Evolutionary conservation across 2,329 filamentous ascomycete species (phyloP), one percentile per base, ranked within the genome.

Genomic region (Fusarium chlamydosporum): DNA sequence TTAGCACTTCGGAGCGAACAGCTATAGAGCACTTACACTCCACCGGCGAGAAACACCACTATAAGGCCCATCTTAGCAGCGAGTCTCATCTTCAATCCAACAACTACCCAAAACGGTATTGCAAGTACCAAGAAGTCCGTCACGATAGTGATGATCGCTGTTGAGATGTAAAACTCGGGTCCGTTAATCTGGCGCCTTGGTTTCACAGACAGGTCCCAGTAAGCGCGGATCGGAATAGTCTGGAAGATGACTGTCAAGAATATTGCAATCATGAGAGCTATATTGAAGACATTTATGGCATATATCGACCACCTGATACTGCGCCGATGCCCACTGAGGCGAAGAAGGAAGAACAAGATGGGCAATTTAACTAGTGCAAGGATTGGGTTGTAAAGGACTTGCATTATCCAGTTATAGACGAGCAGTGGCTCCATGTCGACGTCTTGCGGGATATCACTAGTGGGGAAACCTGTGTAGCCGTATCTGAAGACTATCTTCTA

Each of bases 281-380:
- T 38, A 1, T 81, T 75, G 16, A 76, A 67, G 0, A 75, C 48
- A 53, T 82, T 83, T 2, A 81, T 60, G n/a, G 63, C 59, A 70
- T 79, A 74, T 51, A 81, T 59, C 20, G 56, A 31, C 64, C 63
- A 73, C 41, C 53, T 62, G 4, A 72, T 72, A 10, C 61, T 65
- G 31, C 76, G 72, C 3, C 73, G 23, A 65, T 76, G 29, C 51
- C 70, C 80, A 72, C 35, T 79, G 72, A 48, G 79, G 1, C 81
- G 80, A 18, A 82, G 75, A n/a, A 83, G 76, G 60, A 83, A 82
- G n/a, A 84, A 64, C 6, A 84, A 76, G 18, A 83, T 75, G 0
- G 82, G 84, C 3, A 78, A 77, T 69, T 84, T 84, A 57, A 83
- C 78, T 11, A 84, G 75, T 6, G 81, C 80, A 3, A 84, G 69